A percentile compares a stretch with the other conserved stretches of the same genome.
Evolutionary conservation across 768 basidiomycete genomes (phyloP).

Genomic region (Leccinum aurantiacum): DNA sequence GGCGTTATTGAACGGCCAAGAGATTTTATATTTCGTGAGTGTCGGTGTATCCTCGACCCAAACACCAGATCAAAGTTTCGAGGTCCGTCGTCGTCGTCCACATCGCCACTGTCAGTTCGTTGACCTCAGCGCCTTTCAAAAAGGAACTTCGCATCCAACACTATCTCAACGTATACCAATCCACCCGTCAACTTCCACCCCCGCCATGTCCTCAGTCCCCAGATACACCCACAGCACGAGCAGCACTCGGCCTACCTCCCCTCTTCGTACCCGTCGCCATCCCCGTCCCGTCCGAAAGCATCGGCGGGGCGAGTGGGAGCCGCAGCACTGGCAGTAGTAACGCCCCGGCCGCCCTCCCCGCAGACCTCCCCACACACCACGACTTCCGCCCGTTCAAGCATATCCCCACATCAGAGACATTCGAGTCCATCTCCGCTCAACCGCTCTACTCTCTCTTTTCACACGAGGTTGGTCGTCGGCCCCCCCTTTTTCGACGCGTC

Average conservation of each 20-base stretch:
- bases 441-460: conserved; percentile 37
- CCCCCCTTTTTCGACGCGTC: not conserved
- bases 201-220: conserved; percentile 49
- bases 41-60: conserved; percentile 20
- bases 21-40: conserved; percentile 30
- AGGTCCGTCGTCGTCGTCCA: conserved; percentile 18
- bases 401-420: conserved; percentile 20
- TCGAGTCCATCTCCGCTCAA: conserved; percentile 42
- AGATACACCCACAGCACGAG: conserved; percentile 41
- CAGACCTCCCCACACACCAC: conserved; percentile 22
- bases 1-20: conserved; percentile 12
- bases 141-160: conserved; percentile 59
- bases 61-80: conserved; percentile 27
- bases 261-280: conserved; percentile 47
- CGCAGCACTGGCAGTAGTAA: not conserved
- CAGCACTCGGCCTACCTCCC: conserved; percentile 46
- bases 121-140: not conserved
- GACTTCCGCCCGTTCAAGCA: conserved; percentile 30
- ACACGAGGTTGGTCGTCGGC: conserved; percentile 42
- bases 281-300: conserved; percentile 9
- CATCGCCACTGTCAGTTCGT: too few relatives aligned
- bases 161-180: conserved; percentile 49
- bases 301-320: not conserved
- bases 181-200: conserved; percentile 46
- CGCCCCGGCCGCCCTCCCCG: conserved; percentile 9